These are phyloP conservation scores for Cercospora berteroae DNA, from an alignment of 2,329 filamentous ascomycete genomes.

Conservation along the genomic window DNA sequence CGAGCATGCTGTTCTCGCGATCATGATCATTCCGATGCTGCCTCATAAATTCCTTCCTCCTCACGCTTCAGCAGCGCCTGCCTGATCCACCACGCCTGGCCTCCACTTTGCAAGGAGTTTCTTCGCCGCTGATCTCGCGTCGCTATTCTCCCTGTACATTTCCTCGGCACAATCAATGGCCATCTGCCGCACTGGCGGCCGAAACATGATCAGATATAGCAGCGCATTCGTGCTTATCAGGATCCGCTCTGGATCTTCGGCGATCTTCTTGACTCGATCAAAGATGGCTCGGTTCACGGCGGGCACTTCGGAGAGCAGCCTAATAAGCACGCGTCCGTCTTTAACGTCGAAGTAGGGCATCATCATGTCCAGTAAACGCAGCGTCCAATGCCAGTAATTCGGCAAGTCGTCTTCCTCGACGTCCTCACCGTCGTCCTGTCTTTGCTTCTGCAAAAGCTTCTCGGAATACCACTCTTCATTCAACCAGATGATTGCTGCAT, in stretches of 20 bases:
- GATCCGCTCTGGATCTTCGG: slow-evolving; percentile 63
- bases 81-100: slow-evolving; percentile 46
- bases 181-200: slow-evolving; percentile 58
- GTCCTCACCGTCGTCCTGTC: slow-evolving; percentile 16
- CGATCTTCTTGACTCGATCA: slow-evolving; percentile 64
- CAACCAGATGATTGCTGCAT: slow-evolving; percentile 88
- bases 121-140: slow-evolving; percentile 48
- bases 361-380: slow-evolving; percentile 75
- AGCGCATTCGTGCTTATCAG: slow-evolving; percentile 58
- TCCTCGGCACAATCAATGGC: slow-evolving; percentile 59
- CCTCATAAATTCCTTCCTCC: not conserved
- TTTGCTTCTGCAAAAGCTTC: slow-evolving; percentile 53
- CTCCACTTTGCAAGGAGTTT: slow-evolving; percentile 58
- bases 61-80: not conserved
- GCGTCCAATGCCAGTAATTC: slow-evolving; percentile 31
- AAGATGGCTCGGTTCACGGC: slow-evolving; percentile 71
- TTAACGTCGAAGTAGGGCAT: slow-evolving; percentile 86
- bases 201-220: slow-evolving; percentile 58
- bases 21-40: not conserved
- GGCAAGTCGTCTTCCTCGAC: slow-evolving; percentile 24
- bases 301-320: slow-evolving; percentile 89
- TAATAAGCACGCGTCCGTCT: slow-evolving; percentile 77
- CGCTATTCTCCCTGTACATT: slow-evolving; percentile 55
- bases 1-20: not conserved
- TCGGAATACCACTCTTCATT: slow-evolving; percentile 99